Conservation (phyloP, 1,284 basidiomycete genomes). For the Cerrena zonata region DNA sequence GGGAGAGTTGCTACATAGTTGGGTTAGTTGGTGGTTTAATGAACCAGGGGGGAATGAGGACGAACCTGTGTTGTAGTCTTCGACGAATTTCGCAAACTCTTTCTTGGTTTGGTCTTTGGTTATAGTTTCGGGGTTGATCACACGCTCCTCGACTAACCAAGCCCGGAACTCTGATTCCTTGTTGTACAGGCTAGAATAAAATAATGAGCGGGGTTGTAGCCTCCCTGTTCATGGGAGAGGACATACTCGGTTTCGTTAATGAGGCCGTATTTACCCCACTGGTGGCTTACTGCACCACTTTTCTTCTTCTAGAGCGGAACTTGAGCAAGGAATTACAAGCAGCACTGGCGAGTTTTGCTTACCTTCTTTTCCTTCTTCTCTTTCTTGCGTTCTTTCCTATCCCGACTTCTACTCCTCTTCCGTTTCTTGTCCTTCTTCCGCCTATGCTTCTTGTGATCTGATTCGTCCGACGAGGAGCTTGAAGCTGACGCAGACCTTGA, state of each 20-base stretch:
- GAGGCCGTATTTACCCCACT: constrained; percentile 86
- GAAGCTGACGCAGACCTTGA: constrained; percentile 34
- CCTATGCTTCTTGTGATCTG: constrained; percentile 37
- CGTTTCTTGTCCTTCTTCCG: constrained; percentile 38
- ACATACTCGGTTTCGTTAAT: constrained; percentile 79
- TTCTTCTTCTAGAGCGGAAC: constrained; percentile 48
- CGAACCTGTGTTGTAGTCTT: constrained; percentile 81
- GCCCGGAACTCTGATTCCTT: constrained; percentile 81
- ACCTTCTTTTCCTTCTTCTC: constrained; percentile 68
- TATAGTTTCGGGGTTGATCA: constrained; percentile 80
- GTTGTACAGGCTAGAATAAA: constrained; percentile 55
- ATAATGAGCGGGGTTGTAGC: not conserved
- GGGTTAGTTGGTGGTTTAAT: constrained; percentile 8
- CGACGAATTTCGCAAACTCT: constrained; percentile 72
- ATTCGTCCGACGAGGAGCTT: constrained; percentile 32
- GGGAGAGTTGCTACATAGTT: constrained; percentile 67
- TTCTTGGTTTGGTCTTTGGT: constrained; percentile 80
- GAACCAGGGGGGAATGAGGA: not conserved
- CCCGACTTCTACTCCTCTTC: constrained; percentile 44
- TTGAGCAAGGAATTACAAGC: not conserved
- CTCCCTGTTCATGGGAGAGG: constrained; percentile 2
- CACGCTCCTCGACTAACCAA: constrained; percentile 86
- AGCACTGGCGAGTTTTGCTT: constrained; percentile 4
- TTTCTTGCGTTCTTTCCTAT: constrained; percentile 56
- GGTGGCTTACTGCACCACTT: constrained; percentile 45